A percentile compares a stretch with the other conserved stretches of the same genome.
Conservation (phyloP, 768 basidiomycete genomes). For the Pluteus cervinus region DNA sequence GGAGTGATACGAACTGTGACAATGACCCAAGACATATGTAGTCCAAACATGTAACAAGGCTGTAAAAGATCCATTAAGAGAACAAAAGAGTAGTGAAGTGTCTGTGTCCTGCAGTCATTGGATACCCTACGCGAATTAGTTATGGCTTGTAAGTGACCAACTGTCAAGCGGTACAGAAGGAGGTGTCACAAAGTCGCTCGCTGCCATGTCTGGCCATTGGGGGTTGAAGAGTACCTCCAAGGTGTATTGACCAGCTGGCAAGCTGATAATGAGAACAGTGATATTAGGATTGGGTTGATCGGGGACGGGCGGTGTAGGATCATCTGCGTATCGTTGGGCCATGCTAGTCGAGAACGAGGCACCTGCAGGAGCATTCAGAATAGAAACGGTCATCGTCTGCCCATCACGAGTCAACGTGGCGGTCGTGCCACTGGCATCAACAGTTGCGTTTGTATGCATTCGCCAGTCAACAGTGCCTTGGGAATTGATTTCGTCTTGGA, state of each 20-base stretch:
- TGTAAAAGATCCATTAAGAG: too few relatives aligned
- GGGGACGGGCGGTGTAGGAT: conserved; percentile 51
- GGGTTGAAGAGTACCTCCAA: conserved; percentile 89
- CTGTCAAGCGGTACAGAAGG: conserved; percentile 58
- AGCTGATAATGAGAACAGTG: conserved; percentile 69
- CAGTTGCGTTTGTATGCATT: conserved; percentile 93
- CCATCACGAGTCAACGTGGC: conserved; percentile 74
- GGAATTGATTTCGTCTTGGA: conserved; percentile 86
- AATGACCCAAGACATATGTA: too few relatives aligned
- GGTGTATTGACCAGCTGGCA: conserved; percentile 66
- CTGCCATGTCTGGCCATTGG: conserved; percentile 74
- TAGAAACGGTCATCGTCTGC: conserved; percentile 56
- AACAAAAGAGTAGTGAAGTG: too few relatives aligned
- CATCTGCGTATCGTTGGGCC: conserved; percentile 51
- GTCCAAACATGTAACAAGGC: too few relatives aligned
- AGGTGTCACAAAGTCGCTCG: conserved; percentile 59
- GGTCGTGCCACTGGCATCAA: conserved; percentile 47
- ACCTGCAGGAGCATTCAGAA: conserved; percentile 64
- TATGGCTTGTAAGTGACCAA: conserved; percentile 81
- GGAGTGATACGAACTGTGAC: too few relatives aligned
- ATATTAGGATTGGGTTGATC: conserved; percentile 79
- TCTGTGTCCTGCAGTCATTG: conserved; percentile 10
- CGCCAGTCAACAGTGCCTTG: conserved; percentile 71
- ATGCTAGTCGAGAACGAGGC: conserved; percentile 52
- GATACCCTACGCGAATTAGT: conserved; percentile 28